phyloP scores from a whole-genome alignment of 2,329 filamentous ascomycete genomes.

The Purpureocillium lavendulum region DNA sequence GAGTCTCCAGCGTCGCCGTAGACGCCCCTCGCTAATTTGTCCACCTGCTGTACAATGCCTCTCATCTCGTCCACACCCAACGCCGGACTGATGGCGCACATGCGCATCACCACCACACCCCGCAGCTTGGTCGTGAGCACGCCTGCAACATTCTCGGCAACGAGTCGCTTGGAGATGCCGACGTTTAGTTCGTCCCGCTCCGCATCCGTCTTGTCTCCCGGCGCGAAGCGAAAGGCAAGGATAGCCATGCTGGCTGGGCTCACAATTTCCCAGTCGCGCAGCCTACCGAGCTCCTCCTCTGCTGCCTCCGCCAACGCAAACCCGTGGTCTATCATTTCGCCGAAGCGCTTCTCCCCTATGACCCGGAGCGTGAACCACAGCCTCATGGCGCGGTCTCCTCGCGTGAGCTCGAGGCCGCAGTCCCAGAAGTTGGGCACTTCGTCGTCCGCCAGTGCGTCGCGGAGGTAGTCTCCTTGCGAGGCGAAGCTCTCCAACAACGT shows the following conservation, averaged over 20 bases:
- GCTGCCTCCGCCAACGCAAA: conserved; percentile 13
- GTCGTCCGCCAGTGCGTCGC: conserved; percentile 14
- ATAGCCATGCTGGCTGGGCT: conserved; percentile 13
- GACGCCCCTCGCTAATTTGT: too few species aligned
- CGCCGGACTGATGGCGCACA: conserved; percentile 4
- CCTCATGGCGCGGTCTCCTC: conserved; percentile 15
- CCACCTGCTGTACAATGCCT: too few species aligned
- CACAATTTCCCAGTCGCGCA: conserved; percentile 13
- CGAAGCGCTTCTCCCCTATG: conserved; percentile 12
- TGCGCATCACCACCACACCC: conserved; percentile 7
- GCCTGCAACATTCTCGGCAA: conserved; percentile 6
- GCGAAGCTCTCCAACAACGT: conserved; percentile 13
- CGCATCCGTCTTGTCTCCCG: background rate
- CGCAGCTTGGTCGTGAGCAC: conserved; percentile 7
- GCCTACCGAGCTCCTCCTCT: conserved; percentile 7
- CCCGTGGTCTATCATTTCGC: conserved; percentile 15
- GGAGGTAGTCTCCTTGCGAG: conserved; percentile 15
- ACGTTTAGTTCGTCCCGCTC: conserved; percentile 5
- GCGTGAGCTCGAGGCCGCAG: conserved; percentile 14
- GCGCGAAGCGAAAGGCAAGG: conserved; percentile 12
- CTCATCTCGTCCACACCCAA: too few species aligned
- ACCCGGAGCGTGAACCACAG: conserved; percentile 16
- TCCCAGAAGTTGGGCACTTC: conserved; percentile 18
- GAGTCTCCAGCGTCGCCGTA: too few species aligned
- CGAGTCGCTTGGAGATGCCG: conserved; percentile 3